Evolutionary conservation across 106 monocot species (phyloP), one percentile per base, ranked within the genome.

Genomic region (Triglochin maritima): DNA sequence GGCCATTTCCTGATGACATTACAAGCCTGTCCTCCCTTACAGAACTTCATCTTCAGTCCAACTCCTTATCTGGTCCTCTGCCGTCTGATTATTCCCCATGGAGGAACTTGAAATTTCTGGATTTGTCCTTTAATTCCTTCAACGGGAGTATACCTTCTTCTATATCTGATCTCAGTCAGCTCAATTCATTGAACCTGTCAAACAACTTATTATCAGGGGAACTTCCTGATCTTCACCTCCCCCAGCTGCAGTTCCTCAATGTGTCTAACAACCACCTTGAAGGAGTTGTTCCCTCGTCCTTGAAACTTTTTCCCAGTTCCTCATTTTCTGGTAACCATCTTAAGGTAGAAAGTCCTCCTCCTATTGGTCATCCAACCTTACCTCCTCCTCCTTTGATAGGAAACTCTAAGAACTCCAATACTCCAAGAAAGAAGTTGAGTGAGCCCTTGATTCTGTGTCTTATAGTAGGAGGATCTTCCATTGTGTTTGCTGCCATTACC

Each of bases 121-220:
- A 74, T 59, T 67, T 74, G 67, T 74, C 74, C n/a, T 67, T 51
- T 44, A 74, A 74, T 45, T 53, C 17, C 48, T 74, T 74, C 60
- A 74, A 59, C 60, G 74, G 74, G 47, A 74, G 67, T 50, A 67
- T 74, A 4, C 74, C 74, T 42, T 17, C 57, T 16, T 74, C 74
- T 6, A 52, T 74, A 17, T 59, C 60, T 17, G 50, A 61, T 15
- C 17, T 67, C 13, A 67, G 49, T 2, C 74, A 60, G 41, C 74
- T 74, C 41, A 10, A 11, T 42, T 7, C 74, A 2, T 46, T 74
- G 6, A 67, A 74, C 50, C 74, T 74, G 8, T 74, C 74, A 2
- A 66, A 74, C 50, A 74, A 74, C 59, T 50, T 57, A 13, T 16
- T 74, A 42, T 67, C 66, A 7, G 74, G 74, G 10, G 54, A 44